These are phyloP conservation scores for Cubamyces sp. DNA, from an alignment of 768 basidiomycete genomes.

Conservation along the genomic window DNA sequence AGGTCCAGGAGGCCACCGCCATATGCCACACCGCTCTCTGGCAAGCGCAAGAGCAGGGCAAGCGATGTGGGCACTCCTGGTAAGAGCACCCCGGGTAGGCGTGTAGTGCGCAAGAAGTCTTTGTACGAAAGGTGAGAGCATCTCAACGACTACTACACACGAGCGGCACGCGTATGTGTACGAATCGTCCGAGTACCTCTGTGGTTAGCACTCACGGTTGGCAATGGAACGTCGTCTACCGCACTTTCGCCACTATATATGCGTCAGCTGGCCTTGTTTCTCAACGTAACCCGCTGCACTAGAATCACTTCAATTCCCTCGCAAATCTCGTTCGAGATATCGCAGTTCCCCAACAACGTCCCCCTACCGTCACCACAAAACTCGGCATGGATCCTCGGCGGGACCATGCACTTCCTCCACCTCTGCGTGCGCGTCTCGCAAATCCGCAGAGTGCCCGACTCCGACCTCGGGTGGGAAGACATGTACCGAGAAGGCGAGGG, in stretches of 20 bases:
- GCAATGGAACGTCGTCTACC: neutral
- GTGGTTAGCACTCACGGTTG: too few relatives aligned
- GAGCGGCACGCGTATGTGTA: too few relatives aligned
- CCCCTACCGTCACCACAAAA: slow-evolving; percentile 71
- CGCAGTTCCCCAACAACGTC: slow-evolving; percentile 80
- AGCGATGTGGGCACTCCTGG: slow-evolving; percentile 29
- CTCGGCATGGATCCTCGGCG: slow-evolving; percentile 68
- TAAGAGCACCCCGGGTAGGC: slow-evolving; percentile 49
- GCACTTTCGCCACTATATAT: neutral
- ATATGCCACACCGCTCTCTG: slow-evolving; percentile 60
- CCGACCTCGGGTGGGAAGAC: slow-evolving; percentile 79
- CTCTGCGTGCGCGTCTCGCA: slow-evolving; percentile 66
- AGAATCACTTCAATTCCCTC: slow-evolving; percentile 74
- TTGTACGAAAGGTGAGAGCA: slow-evolving; percentile 58
- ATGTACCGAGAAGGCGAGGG: slow-evolving; percentile 70
- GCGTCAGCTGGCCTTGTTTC: neutral
- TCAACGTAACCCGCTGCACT: neutral
- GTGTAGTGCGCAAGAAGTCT: slow-evolving; percentile 65
- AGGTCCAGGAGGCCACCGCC: slow-evolving; percentile 71
- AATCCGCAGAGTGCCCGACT: slow-evolving; percentile 57
- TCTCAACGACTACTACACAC: too few relatives aligned
- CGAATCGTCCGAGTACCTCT: too few relatives aligned
- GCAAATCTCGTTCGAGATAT: slow-evolving; percentile 74
- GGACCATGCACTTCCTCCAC: slow-evolving; percentile 67
- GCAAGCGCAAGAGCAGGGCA: slow-evolving; percentile 39